Base-by-base conservation (phyloP, 495 filamentous ascomycete genomes). In the Aspergillus cristatus region DNA sequence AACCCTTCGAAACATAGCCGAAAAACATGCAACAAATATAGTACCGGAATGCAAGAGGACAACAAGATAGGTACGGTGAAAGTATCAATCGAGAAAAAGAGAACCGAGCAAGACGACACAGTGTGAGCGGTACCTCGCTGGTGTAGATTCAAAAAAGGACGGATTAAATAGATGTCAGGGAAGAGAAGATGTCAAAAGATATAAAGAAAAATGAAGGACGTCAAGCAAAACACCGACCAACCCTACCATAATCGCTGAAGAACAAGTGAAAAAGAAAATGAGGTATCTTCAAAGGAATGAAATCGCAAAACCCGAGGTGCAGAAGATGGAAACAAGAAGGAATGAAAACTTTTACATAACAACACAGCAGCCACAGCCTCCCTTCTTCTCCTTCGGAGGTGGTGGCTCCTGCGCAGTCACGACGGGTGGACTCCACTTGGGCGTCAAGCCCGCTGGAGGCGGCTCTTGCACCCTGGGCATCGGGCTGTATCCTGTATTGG, bases 381-480 rank as follows among this genome's bases (percentile, higher is more conserved):
- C 20, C 20, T 24, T 24, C 42, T 62, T 65, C 24, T 69, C 62
- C 46, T 64, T 68, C 40, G 60, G 57, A 26, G 55, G 54, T 13
- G 50, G 52, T 13, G 51, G 52, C 28, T 55, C 44, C 31, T 57
- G 54, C 16, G 63, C 57, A 16, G 62, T 55, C n/a, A 63, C 57
- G 15, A 60, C 51, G 3, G 58, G 58, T n/a, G 58, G 64, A 25
- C 51, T 62, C 55, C 54, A 58, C 42, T 57, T 65, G 25, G 54
- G 50, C 17, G 45, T 49, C 38, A 64, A 39, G 18, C 46, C 54
- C 32, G 60, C 32, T 15, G 59, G 57, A 14, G 65, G 60, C 14
- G 63, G 55, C n/a, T 60, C 58, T 31, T 65, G 63, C 48, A 62
- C 59, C 61, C 55, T 74, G 26, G 72, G 78, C 52, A 82, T 64